phyloP scores from a whole-genome alignment of 208 protist genomes.

The Angomonas desouzai region DNA sequence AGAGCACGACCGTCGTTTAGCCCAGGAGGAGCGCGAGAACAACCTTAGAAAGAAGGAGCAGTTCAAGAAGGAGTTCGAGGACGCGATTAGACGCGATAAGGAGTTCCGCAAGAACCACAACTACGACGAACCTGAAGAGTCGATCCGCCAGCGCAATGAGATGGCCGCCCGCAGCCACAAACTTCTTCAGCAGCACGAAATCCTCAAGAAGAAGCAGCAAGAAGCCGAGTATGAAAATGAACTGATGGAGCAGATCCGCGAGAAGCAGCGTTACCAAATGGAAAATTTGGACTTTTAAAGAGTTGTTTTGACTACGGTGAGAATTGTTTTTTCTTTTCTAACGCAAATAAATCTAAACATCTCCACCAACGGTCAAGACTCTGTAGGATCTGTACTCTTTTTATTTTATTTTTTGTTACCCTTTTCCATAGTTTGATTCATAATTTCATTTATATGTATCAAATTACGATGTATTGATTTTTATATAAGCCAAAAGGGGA shows the following conservation, averaged over 20 bases:
- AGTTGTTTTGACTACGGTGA: constrained; percentile 2
- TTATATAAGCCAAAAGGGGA: background rate
- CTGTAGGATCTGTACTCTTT: constrained; percentile 6
- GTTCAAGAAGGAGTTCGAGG: constrained; percentile 67
- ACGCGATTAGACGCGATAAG: constrained; percentile 60
- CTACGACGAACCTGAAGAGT: constrained; percentile 73
- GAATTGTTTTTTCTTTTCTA: background rate
- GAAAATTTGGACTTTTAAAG: constrained; percentile 52
- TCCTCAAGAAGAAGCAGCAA: constrained; percentile 34
- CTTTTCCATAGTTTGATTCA: constrained; percentile 3
- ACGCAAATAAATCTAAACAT: too few species aligned
- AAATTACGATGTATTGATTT: background rate
- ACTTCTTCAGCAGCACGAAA: constrained; percentile 58
- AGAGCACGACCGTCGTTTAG: constrained; percentile 51
- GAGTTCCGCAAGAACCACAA: constrained; percentile 69
- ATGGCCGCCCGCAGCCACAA: constrained; percentile 44
- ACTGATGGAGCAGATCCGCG: constrained; percentile 70
- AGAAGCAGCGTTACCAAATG: constrained; percentile 63
- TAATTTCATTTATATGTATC: constrained; percentile 9
- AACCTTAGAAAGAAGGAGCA: constrained; percentile 45
- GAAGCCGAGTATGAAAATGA: constrained; percentile 62
- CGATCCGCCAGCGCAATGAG: constrained; percentile 64
- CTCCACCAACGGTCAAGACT: too few species aligned
- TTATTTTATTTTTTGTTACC: constrained; percentile 9
- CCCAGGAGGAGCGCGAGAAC: constrained; percentile 49